Evolutionary conservation across 2,329 filamentous ascomycete genomes (phyloP), one percentile per base, ranked within the genome.

Genomic region (Arthroderma uncinatum): DNA sequence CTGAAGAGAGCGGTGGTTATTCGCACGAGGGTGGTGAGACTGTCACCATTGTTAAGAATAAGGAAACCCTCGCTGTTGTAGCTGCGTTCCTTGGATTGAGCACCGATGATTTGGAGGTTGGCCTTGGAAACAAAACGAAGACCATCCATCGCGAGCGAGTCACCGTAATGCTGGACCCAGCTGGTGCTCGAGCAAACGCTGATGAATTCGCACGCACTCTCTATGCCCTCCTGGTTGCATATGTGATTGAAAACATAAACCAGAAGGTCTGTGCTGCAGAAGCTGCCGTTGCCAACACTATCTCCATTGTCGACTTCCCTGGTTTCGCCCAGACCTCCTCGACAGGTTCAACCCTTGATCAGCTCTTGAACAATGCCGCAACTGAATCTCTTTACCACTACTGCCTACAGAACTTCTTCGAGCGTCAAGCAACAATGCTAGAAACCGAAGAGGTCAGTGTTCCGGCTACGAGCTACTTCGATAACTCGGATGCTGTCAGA

Each of bases 101-200:
- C 65, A 81, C 86, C 8, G 78, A 82, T 53, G 89, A 95, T 59
- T 78, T 98, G 4, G 91, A 98, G 73, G 84, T 82, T 39, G 95
- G 89, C 30, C 78, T 98, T 58, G 89, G 91, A 2, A 95, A 96
- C 78, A 94, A 95, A 75, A 97, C 90, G 19, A 96, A 95, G 78
- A 96, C 93, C 64, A 85, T 98, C 57, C 88, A 94, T 68, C 87
- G 90, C 62, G 93, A 98, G 76, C 86, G 93, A 56, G 93, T 98
- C n/a, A 98, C 93, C 0, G 88, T 98, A 62, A 95, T 98, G 91
- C 81, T 98, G 34, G 93, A 98, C 67, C 89, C 92, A 5, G 84
- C 83, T 58, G 93, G 93, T 39, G 93, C 93, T 48, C 85, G 90
- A 54, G 85, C 83, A 39, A 96, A 96, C 64, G 93, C 93, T 14